phyloP scores from a whole-genome alignment of 345 rosid genomes.

The Laguncularia racemosa region DNA sequence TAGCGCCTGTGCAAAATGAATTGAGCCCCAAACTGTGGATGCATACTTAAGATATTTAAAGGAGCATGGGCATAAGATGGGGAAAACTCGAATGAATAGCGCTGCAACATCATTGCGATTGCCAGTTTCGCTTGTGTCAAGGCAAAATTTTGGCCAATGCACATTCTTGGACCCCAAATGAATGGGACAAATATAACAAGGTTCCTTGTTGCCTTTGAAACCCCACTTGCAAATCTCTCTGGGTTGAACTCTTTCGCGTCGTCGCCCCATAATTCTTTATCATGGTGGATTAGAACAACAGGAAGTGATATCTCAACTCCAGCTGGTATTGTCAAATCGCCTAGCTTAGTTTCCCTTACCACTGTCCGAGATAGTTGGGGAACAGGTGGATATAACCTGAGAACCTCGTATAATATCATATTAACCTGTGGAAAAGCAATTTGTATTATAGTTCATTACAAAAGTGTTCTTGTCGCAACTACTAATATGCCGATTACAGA shows the following conservation, averaged over 20 bases:
- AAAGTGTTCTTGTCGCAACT: no score
- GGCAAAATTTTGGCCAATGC: constrained; percentile 60
- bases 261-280: constrained; percentile 40
- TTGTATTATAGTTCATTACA: no score
- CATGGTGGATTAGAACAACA: constrained; percentile 27
- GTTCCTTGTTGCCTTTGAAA: constrained; percentile 47
- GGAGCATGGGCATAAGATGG: constrained; percentile 50
- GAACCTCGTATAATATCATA: constrained; percentile 40
- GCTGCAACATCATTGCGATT: constrained; percentile 38
- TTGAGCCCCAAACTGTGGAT: constrained; percentile 41
- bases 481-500: no score
- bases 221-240: constrained; percentile 37
- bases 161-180: constrained; percentile 50
- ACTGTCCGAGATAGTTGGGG: constrained; percentile 8
- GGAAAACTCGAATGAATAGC: constrained; percentile 46
- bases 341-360: constrained; percentile 27
- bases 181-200: constrained; percentile 42
- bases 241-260: constrained; percentile 54
- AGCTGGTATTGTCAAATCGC: constrained; percentile 25
- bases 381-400: constrained; percentile 40
- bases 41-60: constrained; percentile 18
- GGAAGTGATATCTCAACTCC: constrained; percentile 22
- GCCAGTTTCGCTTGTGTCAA: constrained; percentile 50
- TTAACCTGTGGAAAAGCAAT: constrained; percentile 16
- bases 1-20: constrained; percentile 23